Evolutionary conservation across 495 filamentous ascomycete genomes (phyloP), one percentile per base, ranked within the genome.

Genomic region (Bathelium albidoporum): DNA sequence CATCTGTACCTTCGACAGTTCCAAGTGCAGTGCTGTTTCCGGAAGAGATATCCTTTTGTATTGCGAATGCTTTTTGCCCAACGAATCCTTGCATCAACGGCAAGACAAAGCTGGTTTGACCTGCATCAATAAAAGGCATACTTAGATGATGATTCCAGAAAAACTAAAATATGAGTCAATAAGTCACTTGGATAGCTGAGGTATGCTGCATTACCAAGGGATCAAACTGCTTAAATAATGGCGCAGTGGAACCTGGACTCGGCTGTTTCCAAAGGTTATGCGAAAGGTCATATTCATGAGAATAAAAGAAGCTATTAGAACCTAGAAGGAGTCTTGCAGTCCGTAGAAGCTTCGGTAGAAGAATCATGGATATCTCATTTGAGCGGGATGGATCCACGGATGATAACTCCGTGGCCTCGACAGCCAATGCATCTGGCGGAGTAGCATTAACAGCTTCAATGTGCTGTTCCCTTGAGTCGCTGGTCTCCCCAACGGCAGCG

Each of bases 51-150:
- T 63, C 70, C 70, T 70, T 36, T 14, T 82, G 82, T 5, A 90
- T 80, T 20, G 83, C 80, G 70, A 98, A 97, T 20, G 85, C 81
- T 69, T 83, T 78, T 73, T 98, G 94, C 1, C 92, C 91, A 24
- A 98, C 89, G 69, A 97, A 98, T 4, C 94, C 94, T 77, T 97
- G 93, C 75, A 97, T 88, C 11, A 98, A 68, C 0, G 94, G 94
- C 59, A 98, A 71, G 10, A 90, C 80, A 66, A 94, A 83, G 1
- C 76, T 77, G 61, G 83, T 78, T n/a, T 85, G 75, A 1, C 87
- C 85, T 36, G 80, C 79, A 14, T 88, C 80, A 59, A 89, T 86
- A 63, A 98, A 92, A 2, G 86, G 86, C 52, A 81, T 72, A 39
- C 89, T 80, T 12, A 97, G 77, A 74, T 90, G 77, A 24, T 78